Percentiles rank a stretch among this genome's conserved stretches.
These are phyloP conservation scores for Talaromyces ruber DNA, from an alignment of 495 filamentous ascomycete species.

Conservation along the genomic window DNA sequence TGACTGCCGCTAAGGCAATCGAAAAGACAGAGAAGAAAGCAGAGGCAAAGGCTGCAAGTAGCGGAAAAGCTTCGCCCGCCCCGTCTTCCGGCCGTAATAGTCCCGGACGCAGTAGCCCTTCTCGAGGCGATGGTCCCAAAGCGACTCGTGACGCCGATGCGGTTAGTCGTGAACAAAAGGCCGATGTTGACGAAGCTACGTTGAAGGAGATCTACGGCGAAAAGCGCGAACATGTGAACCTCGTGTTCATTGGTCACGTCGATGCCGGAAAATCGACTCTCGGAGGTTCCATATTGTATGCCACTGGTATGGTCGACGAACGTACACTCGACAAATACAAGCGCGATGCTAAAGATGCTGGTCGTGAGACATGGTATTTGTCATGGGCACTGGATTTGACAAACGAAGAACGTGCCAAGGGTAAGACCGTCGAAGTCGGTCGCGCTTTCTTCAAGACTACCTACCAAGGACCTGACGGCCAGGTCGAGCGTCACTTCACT, in stretches of 20 bases:
- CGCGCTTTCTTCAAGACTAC: slow-evolving; percentile 91
- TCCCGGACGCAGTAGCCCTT: slow-evolving; percentile 47
- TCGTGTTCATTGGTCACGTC: slow-evolving; percentile 97
- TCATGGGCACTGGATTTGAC: slow-evolving; percentile 97
- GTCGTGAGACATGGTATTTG: slow-evolving; percentile 96
- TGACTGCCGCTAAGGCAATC: slow-evolving; percentile 71
- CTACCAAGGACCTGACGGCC: slow-evolving; percentile 47
- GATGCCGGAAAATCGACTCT: slow-evolving; percentile 96
- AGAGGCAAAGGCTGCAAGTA: slow-evolving; percentile 34
- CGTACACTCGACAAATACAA: slow-evolving; percentile 97
- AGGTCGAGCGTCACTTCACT: slow-evolving; percentile 55
- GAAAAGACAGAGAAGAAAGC: slow-evolving; percentile 63
- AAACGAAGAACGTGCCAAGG: slow-evolving; percentile 91
- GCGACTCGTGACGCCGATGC: slow-evolving; percentile 66
- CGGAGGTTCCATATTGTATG: slow-evolving; percentile 83
- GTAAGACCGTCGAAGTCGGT: slow-evolving; percentile 97
- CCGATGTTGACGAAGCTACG: slow-evolving; percentile 84
- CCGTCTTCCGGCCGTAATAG: slow-evolving; percentile 72
- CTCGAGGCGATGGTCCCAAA: slow-evolving; percentile 39
- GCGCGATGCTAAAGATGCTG: slow-evolving; percentile 88
- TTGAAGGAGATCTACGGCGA: slow-evolving; percentile 96
- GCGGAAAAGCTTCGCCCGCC: slow-evolving; percentile 66
- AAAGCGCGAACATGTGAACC: slow-evolving; percentile 79
- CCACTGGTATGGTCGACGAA: slow-evolving; percentile 97
- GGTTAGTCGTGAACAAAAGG: slow-evolving; percentile 77